These are phyloP conservation scores for Phytophthora nicotianae DNA, from an alignment of 352 stramenopile genomes.

Conservation along the genomic window DNA sequence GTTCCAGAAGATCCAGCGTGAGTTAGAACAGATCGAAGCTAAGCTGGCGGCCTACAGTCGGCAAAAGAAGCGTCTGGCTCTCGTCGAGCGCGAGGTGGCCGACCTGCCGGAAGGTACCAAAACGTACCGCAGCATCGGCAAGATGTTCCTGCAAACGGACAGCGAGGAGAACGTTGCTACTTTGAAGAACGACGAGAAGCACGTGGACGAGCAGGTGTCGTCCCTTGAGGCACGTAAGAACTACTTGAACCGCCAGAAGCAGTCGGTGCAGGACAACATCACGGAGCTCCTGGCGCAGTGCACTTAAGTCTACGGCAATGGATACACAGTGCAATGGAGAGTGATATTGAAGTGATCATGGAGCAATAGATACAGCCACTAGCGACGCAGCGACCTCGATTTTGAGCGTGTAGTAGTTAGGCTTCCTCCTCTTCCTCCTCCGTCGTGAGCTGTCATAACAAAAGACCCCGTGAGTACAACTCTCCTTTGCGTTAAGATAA, in stretches of 20 bases:
- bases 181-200: conserved; percentile 64
- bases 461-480: neutral
- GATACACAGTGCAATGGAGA: conserved; percentile 20
- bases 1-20: conserved; percentile 76
- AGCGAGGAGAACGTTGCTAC: conserved; percentile 54
- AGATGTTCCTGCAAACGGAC: conserved; percentile 82
- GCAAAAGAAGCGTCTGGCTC: conserved; percentile 79
- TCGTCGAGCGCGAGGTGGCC: conserved; percentile 74
- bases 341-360: conserved; percentile 17
- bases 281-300: conserved; percentile 81
- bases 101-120: conserved; percentile 64
- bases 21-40: conserved; percentile 79
- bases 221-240: conserved; percentile 82
- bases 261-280: conserved; percentile 82
- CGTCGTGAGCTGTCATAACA: conserved; percentile 51
- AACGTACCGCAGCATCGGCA: conserved; percentile 82
- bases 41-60: conserved; percentile 63
- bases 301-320: conserved; percentile 36
- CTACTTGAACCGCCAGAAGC: conserved; percentile 82
- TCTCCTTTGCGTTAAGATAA: neutral
- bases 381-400: conserved; percentile 16
- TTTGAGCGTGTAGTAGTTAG: conserved; percentile 6
- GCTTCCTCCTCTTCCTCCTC: conserved; percentile 68
- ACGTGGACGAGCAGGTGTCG: conserved; percentile 69
- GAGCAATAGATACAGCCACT: conserved; percentile 37